A percentile compares a stretch with the other conserved stretches of the same genome.
These are phyloP conservation scores for Elasticomyces elasticus DNA, from an alignment of 495 filamentous ascomycete species.

Conservation along the genomic window DNA sequence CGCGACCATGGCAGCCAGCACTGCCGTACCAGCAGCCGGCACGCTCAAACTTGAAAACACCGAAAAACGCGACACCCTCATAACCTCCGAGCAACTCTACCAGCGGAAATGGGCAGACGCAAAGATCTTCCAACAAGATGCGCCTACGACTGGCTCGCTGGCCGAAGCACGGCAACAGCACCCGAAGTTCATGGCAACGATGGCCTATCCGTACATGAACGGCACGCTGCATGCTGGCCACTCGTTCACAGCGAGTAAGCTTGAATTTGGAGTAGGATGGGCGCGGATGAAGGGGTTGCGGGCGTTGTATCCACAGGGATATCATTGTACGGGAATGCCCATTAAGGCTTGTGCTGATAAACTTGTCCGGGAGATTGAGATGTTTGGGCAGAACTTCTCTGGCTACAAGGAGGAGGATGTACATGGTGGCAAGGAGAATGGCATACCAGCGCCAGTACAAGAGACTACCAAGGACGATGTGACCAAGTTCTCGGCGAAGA, in stretches of 20 bases:
- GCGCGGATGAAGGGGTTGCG: conserved; percentile 83
- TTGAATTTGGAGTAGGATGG: conserved; percentile 79
- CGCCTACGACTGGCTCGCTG: no score
- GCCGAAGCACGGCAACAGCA: conserved; percentile 61
- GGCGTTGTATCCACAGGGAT: conserved; percentile 79
- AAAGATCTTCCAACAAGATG: conserved; percentile 72
- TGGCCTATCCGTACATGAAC: conserved; percentile 92
- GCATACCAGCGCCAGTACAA: conserved; percentile 48
- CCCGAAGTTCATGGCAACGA: conserved; percentile 88
- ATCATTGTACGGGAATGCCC: conserved; percentile 94
- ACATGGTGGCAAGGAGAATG: conserved; percentile 47
- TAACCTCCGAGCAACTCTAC: conserved; percentile 85
- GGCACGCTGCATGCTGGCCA: conserved; percentile 88
- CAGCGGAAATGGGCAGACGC: conserved; percentile 74
- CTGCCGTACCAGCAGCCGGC: conserved; percentile 50
- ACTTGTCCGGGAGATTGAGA: conserved; percentile 72
- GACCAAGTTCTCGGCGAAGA: conserved; percentile 86
- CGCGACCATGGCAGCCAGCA: conserved; percentile 40
- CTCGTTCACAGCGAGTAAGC: conserved; percentile 77
- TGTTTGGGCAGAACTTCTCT: conserved; percentile 85
- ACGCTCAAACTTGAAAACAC: conserved; percentile 78
- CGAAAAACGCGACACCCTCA: conserved; percentile 82
- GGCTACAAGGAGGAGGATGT: conserved; percentile 39
- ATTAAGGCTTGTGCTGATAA: conserved; percentile 98
- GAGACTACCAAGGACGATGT: conserved; percentile 59